Evolutionary conservation across 371 early-diverging fungal genomes (phyloP).

Genomic region (Massospora cicadina): DNA sequence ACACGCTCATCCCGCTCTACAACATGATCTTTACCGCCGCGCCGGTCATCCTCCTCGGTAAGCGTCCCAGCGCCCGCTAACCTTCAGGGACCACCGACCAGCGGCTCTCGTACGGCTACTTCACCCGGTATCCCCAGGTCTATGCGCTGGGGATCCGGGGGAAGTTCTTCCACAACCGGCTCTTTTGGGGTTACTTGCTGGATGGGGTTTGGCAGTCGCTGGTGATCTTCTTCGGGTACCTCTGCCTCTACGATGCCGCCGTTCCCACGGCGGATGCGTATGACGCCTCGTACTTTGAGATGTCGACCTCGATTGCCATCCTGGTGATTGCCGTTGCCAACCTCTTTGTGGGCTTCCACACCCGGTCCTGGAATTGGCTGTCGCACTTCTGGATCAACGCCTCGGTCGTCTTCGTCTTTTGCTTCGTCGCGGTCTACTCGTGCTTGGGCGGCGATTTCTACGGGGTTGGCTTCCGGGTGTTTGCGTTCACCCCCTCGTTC

Average conservation of each 20-base stretch:
- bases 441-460: slow-evolving; percentile 26
- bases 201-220: slow-evolving; percentile 56
- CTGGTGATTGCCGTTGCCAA: slow-evolving; percentile 48
- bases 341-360: slow-evolving; percentile 46
- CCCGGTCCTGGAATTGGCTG: slow-evolving; percentile 59
- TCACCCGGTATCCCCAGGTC: slow-evolving; percentile 37
- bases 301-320: slow-evolving; percentile 39
- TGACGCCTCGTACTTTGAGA: slow-evolving; percentile 25
- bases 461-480: slow-evolving; percentile 33
- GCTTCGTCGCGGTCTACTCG: slow-evolving; percentile 38
- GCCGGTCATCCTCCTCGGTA: slow-evolving; percentile 42
- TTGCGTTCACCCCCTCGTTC: slow-evolving; percentile 41
- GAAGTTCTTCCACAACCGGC: slow-evolving; percentile 29
- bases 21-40: slow-evolving; percentile 60
- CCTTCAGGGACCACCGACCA: slow-evolving; percentile 34
- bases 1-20: slow-evolving; percentile 61
- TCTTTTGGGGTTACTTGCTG: slow-evolving; percentile 41
- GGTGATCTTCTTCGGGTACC: slow-evolving; percentile 38
- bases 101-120: slow-evolving; percentile 30
- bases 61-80: slow-evolving; percentile 9
- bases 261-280: slow-evolving; percentile 20
- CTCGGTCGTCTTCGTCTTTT: slow-evolving; percentile 25
- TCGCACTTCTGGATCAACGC: slow-evolving; percentile 21
- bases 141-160: slow-evolving; percentile 44
- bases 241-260: slow-evolving; percentile 24